phyloP scores from a whole-genome alignment of 2,329 filamentous ascomycete species.

The Colletotrichum kahawae region DNA sequence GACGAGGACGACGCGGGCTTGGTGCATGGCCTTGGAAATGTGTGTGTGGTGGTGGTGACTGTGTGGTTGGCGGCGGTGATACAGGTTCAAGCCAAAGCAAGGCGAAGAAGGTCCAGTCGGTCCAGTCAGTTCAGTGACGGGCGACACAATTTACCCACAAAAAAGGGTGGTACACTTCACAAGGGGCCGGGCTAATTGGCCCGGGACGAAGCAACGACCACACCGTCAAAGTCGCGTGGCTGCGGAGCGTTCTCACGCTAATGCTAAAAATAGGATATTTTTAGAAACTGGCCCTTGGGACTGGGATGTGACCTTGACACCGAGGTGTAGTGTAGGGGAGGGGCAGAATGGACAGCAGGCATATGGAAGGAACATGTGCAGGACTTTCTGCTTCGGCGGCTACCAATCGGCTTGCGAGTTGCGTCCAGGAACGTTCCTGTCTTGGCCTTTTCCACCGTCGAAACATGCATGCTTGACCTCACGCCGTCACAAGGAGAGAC shows the following conservation, averaged over 20 bases:
- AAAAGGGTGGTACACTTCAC: neutral
- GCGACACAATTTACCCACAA: slow-evolving; percentile 12
- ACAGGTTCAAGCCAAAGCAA: neutral
- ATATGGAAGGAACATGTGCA: neutral
- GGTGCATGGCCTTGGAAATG: neutral
- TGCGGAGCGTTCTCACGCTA: slow-evolving; percentile 1
- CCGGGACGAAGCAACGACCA: neutral
- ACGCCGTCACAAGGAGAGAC: slow-evolving; percentile 3
- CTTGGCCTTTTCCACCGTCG: neutral
- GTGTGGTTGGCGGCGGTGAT: neutral
- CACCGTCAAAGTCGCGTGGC: slow-evolving; percentile 10
- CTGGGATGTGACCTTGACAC: neutral
- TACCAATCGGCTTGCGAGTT: slow-evolving; percentile 9
- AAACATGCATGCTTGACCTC: slow-evolving; percentile 13
- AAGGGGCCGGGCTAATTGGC: neutral
- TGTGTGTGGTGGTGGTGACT: neutral
- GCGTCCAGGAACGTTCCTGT: neutral
- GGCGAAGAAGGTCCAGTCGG: neutral
- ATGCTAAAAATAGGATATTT: slow-evolving; percentile 23
- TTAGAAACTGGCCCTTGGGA: slow-evolving; percentile 3
- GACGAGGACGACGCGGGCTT: neutral
- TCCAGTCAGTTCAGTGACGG: neutral
- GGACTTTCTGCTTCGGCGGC: neutral
- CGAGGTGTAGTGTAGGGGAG: neutral
- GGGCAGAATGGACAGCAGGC: neutral